Conservation (phyloP, 2,329 filamentous ascomycete genomes). For the Raffaelea albimanens region DNA sequence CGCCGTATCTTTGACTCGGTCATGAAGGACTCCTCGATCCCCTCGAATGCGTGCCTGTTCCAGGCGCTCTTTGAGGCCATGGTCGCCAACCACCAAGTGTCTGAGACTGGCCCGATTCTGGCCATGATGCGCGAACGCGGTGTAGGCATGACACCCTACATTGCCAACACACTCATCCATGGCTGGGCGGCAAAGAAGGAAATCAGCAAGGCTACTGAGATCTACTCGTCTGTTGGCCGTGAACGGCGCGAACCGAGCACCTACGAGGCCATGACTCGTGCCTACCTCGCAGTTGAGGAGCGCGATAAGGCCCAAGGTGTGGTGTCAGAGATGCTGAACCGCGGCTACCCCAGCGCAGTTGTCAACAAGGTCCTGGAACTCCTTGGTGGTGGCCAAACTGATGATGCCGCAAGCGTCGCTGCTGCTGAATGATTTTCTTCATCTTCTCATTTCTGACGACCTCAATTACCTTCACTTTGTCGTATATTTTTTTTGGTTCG, state of each 20-base stretch:
- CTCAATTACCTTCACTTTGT: background rate
- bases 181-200: conserved; percentile 85
- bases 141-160: conserved; percentile 89
- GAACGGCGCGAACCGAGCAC: conserved; percentile 89
- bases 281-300: conserved; percentile 77
- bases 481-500: conserved; percentile 15
- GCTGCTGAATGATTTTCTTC: background rate
- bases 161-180: conserved; percentile 95
- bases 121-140: conserved; percentile 62
- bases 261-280: conserved; percentile 96
- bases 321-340: conserved; percentile 80
- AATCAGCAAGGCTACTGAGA: conserved; percentile 64
- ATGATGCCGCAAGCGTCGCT: conserved; percentile 15
- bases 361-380: conserved; percentile 90
- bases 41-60: conserved; percentile 77
- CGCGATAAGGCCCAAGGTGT: conserved; percentile 66
- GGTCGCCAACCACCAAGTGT: conserved; percentile 85
- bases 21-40: conserved; percentile 55
- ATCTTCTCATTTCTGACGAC: background rate
- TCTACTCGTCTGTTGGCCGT: conserved; percentile 71
- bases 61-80: conserved; percentile 95
- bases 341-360: conserved; percentile 86
- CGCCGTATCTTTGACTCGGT: conserved; percentile 75
- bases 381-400: conserved; percentile 49
- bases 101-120: conserved; percentile 65